These are phyloP conservation scores for Blastocystis sp. DNA, from an alignment of 352 stramenopile genomes.

Conservation along the genomic window DNA sequence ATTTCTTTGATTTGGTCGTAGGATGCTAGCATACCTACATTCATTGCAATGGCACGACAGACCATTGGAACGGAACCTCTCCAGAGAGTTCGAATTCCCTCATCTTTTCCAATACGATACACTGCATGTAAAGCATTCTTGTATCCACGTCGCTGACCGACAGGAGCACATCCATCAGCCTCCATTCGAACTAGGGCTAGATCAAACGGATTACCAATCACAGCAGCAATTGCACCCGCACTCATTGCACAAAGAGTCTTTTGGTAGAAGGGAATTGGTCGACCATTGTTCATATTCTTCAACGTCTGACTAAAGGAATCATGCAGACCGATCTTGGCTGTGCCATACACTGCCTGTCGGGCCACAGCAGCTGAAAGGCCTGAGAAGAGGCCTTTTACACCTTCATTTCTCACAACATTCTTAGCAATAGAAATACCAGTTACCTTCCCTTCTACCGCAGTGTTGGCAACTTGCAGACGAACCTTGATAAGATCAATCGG, in stretches of 20 bases:
- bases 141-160: conserved; percentile 88
- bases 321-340: conserved; percentile 73
- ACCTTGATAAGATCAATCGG: conserved; percentile 86
- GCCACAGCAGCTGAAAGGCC: conserved; percentile 73
- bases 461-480: conserved; percentile 79
- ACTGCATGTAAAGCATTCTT: conserved; percentile 97
- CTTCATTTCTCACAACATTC: conserved; percentile 79
- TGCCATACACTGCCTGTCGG: conserved; percentile 74
- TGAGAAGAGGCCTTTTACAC: conserved; percentile 84
- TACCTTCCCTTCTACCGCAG: conserved; percentile 74
- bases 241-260: conserved; percentile 69
- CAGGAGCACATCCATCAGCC: conserved; percentile 86
- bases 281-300: conserved; percentile 65
- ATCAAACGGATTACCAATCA: conserved; percentile 95
- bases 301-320: conserved; percentile 70
- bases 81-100: conserved; percentile 84
- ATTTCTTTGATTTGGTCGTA: conserved; percentile 88
- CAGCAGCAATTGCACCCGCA: conserved; percentile 76
- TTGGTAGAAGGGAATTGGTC: conserved; percentile 70
- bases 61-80: conserved; percentile 86
- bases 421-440: conserved; percentile 77
- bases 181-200: conserved; percentile 94
- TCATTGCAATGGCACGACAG: conserved; percentile 94
- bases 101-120: conserved; percentile 79
- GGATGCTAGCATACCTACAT: conserved; percentile 97